Percentiles rank a stretch among this genome's conserved stretches.
Evolutionary conservation across 495 filamentous ascomycete species (phyloP).

Genomic region (Cryomyces minteri): DNA sequence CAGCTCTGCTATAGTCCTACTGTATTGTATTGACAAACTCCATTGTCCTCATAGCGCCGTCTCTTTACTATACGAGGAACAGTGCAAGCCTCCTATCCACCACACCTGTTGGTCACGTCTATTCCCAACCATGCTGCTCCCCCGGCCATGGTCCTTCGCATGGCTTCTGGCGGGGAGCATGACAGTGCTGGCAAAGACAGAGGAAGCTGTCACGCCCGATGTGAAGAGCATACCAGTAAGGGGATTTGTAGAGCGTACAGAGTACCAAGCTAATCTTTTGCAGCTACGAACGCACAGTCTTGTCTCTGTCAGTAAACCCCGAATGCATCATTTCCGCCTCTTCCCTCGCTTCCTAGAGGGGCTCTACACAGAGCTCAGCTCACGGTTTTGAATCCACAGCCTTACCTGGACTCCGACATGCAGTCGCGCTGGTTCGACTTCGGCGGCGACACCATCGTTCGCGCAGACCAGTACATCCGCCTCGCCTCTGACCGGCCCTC

Average conservation of each 20-base stretch:
- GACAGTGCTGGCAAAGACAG: neutral
- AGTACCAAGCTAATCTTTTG: neutral
- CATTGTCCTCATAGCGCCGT: too few relatives aligned
- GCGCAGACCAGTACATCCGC: slow-evolving; percentile 89
- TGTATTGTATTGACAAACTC: too few relatives aligned
- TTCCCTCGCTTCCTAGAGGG: slow-evolving; percentile 2
- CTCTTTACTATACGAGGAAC: too few relatives aligned
- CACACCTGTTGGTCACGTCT: too few relatives aligned
- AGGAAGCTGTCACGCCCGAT: slow-evolving; percentile 18
- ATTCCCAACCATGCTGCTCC: slow-evolving; percentile 5
- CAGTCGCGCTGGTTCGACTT: slow-evolving; percentile 99
- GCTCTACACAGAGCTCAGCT: neutral
- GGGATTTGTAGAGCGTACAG: too few relatives aligned
- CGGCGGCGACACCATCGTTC: slow-evolving; percentile 86
- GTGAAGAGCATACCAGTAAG: slow-evolving; percentile 38
- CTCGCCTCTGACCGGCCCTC: slow-evolving; percentile 80
- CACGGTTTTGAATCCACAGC: slow-evolving; percentile 29
- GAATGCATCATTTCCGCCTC: slow-evolving; percentile 5
- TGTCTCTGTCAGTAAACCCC: slow-evolving; percentile 18
- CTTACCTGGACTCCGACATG: slow-evolving; percentile 95
- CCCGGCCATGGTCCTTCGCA: slow-evolving; percentile 10
- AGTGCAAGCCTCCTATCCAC: too few relatives aligned
- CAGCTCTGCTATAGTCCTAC: too few relatives aligned
- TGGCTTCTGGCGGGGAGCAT: slow-evolving; percentile 11
- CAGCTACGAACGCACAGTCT: neutral